phyloP scores from a whole-genome alignment of 345 rosid species.

The Gossypium stocksii region DNA sequence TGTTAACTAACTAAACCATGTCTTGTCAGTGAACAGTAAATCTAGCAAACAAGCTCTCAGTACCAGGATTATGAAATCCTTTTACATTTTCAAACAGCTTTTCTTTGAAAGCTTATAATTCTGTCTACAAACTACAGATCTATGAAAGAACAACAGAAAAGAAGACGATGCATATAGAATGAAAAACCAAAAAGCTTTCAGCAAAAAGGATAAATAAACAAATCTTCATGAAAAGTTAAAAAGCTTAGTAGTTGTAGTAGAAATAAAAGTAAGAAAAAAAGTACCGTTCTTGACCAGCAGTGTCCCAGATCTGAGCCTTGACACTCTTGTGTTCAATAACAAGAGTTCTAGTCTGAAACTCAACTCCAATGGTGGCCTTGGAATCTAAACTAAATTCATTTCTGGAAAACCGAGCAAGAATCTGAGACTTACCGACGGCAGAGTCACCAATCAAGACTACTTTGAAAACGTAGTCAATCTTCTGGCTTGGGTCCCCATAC shows the following conservation, averaged over 20 bases:
- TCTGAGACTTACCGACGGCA: constrained; percentile 86
- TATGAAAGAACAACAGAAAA: neutral
- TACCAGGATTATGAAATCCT: neutral
- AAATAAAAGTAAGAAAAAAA: neutral
- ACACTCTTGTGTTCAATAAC: constrained; percentile 67
- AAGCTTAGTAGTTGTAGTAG: neutral
- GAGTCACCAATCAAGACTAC: constrained; percentile 91
- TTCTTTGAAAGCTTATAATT: neutral
- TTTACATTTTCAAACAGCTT: neutral
- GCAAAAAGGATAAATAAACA: neutral
- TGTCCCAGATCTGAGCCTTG: constrained; percentile 99
- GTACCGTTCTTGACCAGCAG: constrained; percentile 91
- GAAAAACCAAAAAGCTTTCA: neutral
- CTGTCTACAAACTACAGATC: constrained; percentile 7
- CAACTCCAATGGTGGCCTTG: constrained; percentile 91
- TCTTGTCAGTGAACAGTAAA: constrained; percentile 1
- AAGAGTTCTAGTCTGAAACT: constrained; percentile 78
- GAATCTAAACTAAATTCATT: constrained; percentile 86
- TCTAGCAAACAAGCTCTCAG: neutral
- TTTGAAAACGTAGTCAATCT: constrained; percentile 76
- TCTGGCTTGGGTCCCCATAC: constrained; percentile 51
- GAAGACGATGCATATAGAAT: neutral
- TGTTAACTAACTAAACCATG: neutral
- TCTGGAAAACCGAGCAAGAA: constrained; percentile 76
- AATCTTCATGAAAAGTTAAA: neutral